Evolutionary conservation across 345 rosid species (phyloP), one percentile per base, ranked within the genome.

Genomic region (Eucalyptus victrix): DNA sequence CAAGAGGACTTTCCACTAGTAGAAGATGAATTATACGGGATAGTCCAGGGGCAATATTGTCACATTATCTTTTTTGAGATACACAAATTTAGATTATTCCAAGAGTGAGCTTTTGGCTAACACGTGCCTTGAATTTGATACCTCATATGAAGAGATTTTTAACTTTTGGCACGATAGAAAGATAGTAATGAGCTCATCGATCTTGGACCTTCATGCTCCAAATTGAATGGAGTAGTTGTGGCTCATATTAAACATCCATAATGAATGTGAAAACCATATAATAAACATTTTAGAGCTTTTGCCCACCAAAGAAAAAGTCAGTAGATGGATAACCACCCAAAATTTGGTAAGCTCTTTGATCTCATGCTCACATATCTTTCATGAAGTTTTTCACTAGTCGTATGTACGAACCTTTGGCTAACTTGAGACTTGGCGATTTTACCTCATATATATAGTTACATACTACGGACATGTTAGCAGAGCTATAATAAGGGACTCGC

Each of bases 391-490:
- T 69, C 23, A 19, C 4, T 69, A 69, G 1, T 5, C 3, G 0
- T 34, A 34, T 34, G 14, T 1, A 34, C 14, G 24, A 72, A 72
- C 44, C 81, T 5, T 2, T 18, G 2, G 44, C 45, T 19, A 19
- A 34, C 80, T 69, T n/a, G 80, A 69, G 44, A 40, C 2, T 69
- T 69, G 37, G 44, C 7, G 4, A 17, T 18, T 40, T 69, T 69
- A 18, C 26, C 80, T 34, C 3, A 1, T 34, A 69, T 18, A 5
- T 21, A 69, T 67, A 34, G 13, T 34, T 9, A 34, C 44, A 9
- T 34, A 18, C 4, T 69, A 69, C 0, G 6, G 0, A 69, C 26
- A 69, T 32, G 42, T 65, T 65, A 15, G 37, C 3, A 1, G 18
- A n/a, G 40, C 37, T 8, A 65, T 18, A 32, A 19, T 69, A 34